Conservation (phyloP, 2,329 filamentous ascomycete genomes). For the Fusarium ramigenum region DNA sequence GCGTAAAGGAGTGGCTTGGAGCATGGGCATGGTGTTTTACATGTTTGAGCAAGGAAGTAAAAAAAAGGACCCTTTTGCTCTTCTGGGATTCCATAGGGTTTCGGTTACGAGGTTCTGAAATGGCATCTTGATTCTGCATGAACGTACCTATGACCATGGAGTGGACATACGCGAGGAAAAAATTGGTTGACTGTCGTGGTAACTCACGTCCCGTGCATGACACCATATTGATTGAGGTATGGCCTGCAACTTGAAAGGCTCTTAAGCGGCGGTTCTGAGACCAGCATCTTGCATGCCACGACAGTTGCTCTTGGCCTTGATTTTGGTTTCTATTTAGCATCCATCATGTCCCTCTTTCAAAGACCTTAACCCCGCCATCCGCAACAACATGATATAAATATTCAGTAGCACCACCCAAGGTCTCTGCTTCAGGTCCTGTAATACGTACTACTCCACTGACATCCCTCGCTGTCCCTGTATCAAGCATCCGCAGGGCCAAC, state of each 20-base stretch:
- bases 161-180: background rate
- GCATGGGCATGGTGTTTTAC: conserved; percentile 51
- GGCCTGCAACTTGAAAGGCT: background rate
- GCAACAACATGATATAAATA: conserved; percentile 82
- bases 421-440: conserved; percentile 57
- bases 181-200: background rate
- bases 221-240: background rate
- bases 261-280: background rate
- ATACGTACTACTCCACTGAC: conserved; percentile 88
- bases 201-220: conserved; percentile 9
- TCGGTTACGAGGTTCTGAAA: conserved; percentile 47
- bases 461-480: conserved; percentile 89
- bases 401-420: conserved; percentile 68
- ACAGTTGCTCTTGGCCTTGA: background rate
- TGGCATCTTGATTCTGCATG: conserved; percentile 50
- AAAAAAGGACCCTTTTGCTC: conserved; percentile 41
- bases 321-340: background rate
- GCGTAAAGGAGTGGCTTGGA: conserved; percentile 42
- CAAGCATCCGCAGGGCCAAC: conserved; percentile 77
- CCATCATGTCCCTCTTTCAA: conserved; percentile 73
- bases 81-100: conserved; percentile 47
- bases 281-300: background rate
- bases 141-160: conserved; percentile 16
- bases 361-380: conserved; percentile 83
- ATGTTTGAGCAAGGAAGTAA: conserved; percentile 46